Evolutionary conservation across 352 stramenopile species (phyloP), one percentile per base, ranked within the genome.

Genomic region (Phytopythium oedochilum): DNA sequence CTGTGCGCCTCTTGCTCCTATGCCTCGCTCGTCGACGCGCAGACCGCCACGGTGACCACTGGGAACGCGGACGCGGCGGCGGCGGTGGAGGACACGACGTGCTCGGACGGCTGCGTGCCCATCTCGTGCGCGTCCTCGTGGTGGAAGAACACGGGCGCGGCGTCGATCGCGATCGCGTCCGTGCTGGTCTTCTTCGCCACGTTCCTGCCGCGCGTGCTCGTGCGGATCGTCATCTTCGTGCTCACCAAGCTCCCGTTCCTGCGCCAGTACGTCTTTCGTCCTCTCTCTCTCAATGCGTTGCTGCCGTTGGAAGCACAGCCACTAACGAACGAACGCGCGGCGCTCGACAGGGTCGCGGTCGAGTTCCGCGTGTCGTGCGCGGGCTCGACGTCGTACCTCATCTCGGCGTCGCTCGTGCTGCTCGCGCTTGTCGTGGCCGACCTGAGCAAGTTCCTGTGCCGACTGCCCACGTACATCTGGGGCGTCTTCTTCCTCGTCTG

Each of bases 401-500:
- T 96, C 60, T 92, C 81, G 38, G 84, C 75, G 43, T 79, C 83
- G 63, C 69, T 96, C 26, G 80, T 92, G 55, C 48, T 83, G 11
- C 36, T 87, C 22, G 83, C 83, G 31, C 68, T 92, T 11, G 65
- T 51, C 2, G 60, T 92, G 31, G 77, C 81, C 12, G 39, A 85
- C 1, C 61, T 93, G 8, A 52, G 43, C 25, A 67, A 68, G 40
- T 96, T 92, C 55, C 75, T 95, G 29, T 92, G 79, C 58, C 61
- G 78, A 29, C 61, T 96, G n/a, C 74, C 73, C 25, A 90, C 52
- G 8, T 96, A 94, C 70, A 86, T 94, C n/a, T 92, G 77, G 78
- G 83, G 83, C n/a, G 51, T 88, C 15, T 96, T 96, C 70, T 96
- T 96, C 54, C 66, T 96, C 57, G 71, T 89, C 28, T 96, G 86